Evolutionary conservation across 148 eudicot species (phyloP).

Genomic region (Camellia sinensis): DNA sequence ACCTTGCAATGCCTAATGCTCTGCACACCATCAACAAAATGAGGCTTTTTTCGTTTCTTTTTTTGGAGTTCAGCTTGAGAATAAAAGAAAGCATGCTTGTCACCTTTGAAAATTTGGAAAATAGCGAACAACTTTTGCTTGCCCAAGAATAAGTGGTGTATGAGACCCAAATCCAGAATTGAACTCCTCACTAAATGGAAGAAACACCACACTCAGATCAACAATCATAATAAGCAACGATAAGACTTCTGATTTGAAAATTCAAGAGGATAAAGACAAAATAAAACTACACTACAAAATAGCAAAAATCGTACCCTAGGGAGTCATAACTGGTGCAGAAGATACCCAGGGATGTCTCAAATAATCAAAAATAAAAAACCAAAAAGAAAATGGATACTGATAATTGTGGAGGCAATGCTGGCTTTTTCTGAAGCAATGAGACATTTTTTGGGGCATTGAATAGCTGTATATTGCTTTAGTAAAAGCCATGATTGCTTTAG

Average conservation of each 20-base stretch:
- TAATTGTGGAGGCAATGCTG: not conserved
- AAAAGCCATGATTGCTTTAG: not conserved
- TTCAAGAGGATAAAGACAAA: not conserved
- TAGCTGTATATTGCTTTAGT: not conserved
- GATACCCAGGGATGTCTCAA: not conserved
- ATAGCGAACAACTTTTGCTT: slow-evolving; percentile 85
- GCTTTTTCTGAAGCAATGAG: not conserved
- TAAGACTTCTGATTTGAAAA: not conserved
- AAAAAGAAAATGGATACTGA: not conserved
- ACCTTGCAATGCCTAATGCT: slow-evolving; percentile 70
- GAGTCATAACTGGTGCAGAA: not conserved
- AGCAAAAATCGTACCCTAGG: not conserved
- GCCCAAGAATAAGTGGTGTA: slow-evolving; percentile 89
- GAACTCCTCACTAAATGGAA: slow-evolving; percentile 81
- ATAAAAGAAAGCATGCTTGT: slow-evolving; percentile 21
- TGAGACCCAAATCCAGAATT: slow-evolving; percentile 95
- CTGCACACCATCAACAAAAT: slow-evolving; percentile 42
- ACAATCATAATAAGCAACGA: not conserved
- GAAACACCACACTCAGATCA: slow-evolving; percentile 14
- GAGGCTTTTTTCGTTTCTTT: slow-evolving; percentile 2
- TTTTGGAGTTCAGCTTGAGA: slow-evolving; percentile 1
- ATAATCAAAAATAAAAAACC: not conserved
- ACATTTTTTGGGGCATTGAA: not conserved
- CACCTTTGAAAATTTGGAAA: slow-evolving; percentile 79
- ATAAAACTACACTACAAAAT: not conserved